Evolutionary conservation across 805 yeast species (phyloP).

Genomic region (Zygosaccharomyces gambellarensis): DNA sequence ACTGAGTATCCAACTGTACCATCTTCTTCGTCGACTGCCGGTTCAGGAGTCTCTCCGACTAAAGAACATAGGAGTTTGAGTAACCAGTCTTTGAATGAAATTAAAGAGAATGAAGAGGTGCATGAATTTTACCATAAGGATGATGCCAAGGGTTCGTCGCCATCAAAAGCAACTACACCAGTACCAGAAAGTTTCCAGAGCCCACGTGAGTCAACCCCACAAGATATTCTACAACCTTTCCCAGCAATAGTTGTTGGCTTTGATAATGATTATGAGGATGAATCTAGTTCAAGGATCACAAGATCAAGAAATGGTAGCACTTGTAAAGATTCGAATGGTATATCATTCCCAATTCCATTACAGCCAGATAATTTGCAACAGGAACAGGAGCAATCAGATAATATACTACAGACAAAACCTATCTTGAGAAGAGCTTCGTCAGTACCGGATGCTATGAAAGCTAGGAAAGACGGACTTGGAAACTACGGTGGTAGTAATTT

Average conservation of each 20-base stretch:
- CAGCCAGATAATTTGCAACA: not conserved
- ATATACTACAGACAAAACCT: slow-evolving; percentile 18
- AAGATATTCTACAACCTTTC: slow-evolving; percentile 16
- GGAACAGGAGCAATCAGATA: not conserved
- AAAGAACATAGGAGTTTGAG: slow-evolving; percentile 21
- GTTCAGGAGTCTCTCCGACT: slow-evolving; percentile 9
- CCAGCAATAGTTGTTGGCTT: slow-evolving; percentile 26
- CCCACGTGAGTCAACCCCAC: slow-evolving; percentile 13
- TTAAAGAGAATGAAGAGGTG: slow-evolving; percentile 34
- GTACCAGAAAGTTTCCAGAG: slow-evolving; percentile 6
- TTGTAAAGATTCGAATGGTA: slow-evolving; percentile 1
- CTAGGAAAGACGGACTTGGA: slow-evolving; percentile 5
- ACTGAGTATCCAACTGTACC: slow-evolving; percentile 13
- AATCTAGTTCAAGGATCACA: slow-evolving; percentile 5
- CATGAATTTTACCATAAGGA: slow-evolving; percentile 15
- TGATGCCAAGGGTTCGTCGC: not conserved
- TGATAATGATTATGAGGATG: slow-evolving; percentile 15
- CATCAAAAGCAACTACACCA: slow-evolving; percentile 5
- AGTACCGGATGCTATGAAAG: slow-evolving; percentile 62
- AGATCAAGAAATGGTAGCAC: slow-evolving; percentile 1
- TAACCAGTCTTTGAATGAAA: slow-evolving; percentile 33
- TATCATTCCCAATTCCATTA: slow-evolving; percentile 5
- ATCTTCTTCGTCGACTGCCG: slow-evolving; percentile 10
- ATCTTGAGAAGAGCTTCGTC: slow-evolving; percentile 74
- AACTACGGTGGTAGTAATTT: not conserved